These are phyloP conservation scores for Ogataea sp. DNA, from an alignment of 805 yeast species.

Conservation along the genomic window DNA sequence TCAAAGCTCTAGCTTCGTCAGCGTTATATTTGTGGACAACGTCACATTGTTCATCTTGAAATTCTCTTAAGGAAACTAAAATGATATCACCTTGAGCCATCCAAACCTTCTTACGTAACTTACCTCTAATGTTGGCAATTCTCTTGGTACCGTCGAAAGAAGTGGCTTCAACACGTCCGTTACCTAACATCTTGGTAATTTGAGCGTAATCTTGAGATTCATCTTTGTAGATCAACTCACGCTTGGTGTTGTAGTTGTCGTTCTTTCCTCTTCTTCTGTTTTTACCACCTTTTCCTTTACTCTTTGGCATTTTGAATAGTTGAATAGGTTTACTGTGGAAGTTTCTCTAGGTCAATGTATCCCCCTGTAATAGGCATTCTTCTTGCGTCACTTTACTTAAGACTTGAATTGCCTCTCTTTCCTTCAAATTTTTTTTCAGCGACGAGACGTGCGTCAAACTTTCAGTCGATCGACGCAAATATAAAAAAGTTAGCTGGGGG, in stretches of 20 bases:
- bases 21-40: slow-evolving; percentile 94
- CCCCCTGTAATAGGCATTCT: too few relatives aligned
- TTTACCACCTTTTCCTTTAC: slow-evolving; percentile 61
- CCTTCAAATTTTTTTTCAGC: too few relatives aligned
- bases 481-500: too few relatives aligned
- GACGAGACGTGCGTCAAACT: too few relatives aligned
- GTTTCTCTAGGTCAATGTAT: too few relatives aligned
- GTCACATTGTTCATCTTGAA: slow-evolving; percentile 97
- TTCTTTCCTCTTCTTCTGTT: slow-evolving; percentile 99
- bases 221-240: slow-evolving; percentile 86
- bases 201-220: slow-evolving; percentile 99
- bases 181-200: slow-evolving; percentile 96
- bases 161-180: slow-evolving; percentile 90
- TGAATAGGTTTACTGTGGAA: too few relatives aligned
- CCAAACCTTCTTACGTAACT: slow-evolving; percentile 99
- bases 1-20: slow-evolving; percentile 96
- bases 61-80: slow-evolving; percentile 91
- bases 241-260: slow-evolving; percentile 81
- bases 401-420: too few relatives aligned
- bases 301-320: slow-evolving; percentile 43
- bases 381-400: too few relatives aligned
- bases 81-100: slow-evolving; percentile 98
- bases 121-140: slow-evolving; percentile 98
- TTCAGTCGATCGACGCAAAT: too few relatives aligned
- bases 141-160: slow-evolving; percentile 94